Base-by-base conservation (phyloP, 2,329 filamentous ascomycete genomes). In the Penicillium glabrum region DNA sequence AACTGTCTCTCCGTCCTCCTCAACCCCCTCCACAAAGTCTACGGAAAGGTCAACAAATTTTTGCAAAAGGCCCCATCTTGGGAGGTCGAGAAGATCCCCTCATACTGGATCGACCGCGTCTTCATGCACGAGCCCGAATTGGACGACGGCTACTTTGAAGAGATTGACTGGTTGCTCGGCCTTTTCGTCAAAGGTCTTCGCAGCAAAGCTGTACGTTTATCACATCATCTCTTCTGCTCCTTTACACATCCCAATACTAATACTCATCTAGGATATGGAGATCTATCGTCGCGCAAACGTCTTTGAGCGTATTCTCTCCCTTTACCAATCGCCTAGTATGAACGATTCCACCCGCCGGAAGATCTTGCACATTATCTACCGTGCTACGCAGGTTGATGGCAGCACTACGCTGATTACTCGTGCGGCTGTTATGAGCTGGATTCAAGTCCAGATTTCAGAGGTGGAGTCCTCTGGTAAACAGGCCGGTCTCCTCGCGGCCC, bases 1-100 rank as follows among this genome's bases (percentile, higher is more conserved):
- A 85, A 86, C 61, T 86, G 87, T 1, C 80, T 96, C 8, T 77
- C 83, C 1, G 85, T 96, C 16, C 77, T 96, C 46, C 83, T 82
- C 23, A 87, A 91, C 59, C 93, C 93, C 0, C 81, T 91, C 16
- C 91, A 96, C 69, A 85, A 85, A 58, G 83, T 97, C 37, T 98
- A 96, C 71, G 85, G 86, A 56, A 96, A 96, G 71, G 79, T 95
- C 74, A 96, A 96, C 77, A 80, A 82, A 6, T 97, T 93, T 72
- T 83, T 98, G 35, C 90, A 90, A 23, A 86, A 86, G 51, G 84
- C 86, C 0, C 93, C 93, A 0, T 74, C 81, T 24, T 98, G 93
- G 93, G 82, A 87, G 13, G 69, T 81, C 11, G 73, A 73, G 27
- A 82, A 82, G 46, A 71, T 87, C 5, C 79, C 83, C 1, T 79